These are phyloP conservation scores for Bipolaris bicolor DNA, from an alignment of 2,329 filamentous ascomycete genomes.

Conservation along the genomic window DNA sequence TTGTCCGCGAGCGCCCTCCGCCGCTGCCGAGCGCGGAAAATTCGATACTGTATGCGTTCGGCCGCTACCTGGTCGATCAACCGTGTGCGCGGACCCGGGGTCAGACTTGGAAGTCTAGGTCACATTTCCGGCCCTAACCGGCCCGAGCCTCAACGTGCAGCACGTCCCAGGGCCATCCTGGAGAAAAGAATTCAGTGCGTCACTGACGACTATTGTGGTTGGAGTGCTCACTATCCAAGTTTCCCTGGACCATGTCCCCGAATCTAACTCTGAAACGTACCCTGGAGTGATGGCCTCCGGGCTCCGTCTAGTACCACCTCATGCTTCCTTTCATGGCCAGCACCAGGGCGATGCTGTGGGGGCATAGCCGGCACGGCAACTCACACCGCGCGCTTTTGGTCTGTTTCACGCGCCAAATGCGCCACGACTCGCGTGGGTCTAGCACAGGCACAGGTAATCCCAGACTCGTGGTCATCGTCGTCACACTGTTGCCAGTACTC, in stretches of 20 bases:
- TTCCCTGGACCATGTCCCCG: background rate
- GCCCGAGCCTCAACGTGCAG: conserved; percentile 38
- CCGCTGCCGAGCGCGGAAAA: conserved; percentile 27
- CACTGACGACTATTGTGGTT: conserved; percentile 18
- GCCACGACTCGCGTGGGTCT: conserved; percentile 19
- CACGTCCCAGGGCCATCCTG: conserved; percentile 25
- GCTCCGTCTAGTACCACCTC: conserved; percentile 17
- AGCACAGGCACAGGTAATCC: conserved; percentile 13
- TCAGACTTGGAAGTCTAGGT: conserved; percentile 25
- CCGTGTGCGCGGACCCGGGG: conserved; percentile 27
- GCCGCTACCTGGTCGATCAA: conserved; percentile 39
- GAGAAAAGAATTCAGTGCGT: conserved; percentile 9
- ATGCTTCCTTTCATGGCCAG: background rate
- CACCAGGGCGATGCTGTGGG: conserved; percentile 8
- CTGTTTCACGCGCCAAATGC: conserved; percentile 11
- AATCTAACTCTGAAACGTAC: conserved; percentile 11
- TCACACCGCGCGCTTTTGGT: conserved; percentile 8
- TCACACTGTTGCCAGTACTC: conserved; percentile 15
- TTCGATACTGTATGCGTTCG: conserved; percentile 25
- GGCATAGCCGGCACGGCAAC: conserved; percentile 7
- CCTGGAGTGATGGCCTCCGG: conserved; percentile 5
- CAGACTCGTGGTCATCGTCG: conserved; percentile 15
- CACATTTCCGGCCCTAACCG: conserved; percentile 38
- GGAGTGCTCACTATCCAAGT: conserved; percentile 11
- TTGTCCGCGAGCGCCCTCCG: conserved; percentile 16